A percentile compares a stretch with the other conserved stretches of the same genome.
Evolutionary conservation across 2,329 filamentous ascomycete genomes (phyloP).

Genomic region (Nannizziopsis barbatae): DNA sequence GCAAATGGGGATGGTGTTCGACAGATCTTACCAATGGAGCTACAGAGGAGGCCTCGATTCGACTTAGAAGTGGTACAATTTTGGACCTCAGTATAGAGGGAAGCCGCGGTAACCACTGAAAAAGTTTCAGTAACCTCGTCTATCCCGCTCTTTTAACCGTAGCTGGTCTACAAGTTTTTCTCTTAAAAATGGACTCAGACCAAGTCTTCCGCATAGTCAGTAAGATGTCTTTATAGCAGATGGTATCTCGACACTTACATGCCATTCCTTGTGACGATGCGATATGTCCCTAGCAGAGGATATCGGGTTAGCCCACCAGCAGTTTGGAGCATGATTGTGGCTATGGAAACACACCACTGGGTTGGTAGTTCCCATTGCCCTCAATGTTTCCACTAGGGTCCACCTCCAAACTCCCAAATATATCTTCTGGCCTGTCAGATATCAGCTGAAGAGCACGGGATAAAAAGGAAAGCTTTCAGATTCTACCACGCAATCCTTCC

Average conservation of each 20-base stretch:
- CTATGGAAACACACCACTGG: conserved; percentile 37
- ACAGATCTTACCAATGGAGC: too few species aligned
- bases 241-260: conserved; percentile 34
- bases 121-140: background rate
- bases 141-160: conserved; percentile 22
- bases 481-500: conserved; percentile 50
- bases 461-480: background rate
- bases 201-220: conserved; percentile 28
- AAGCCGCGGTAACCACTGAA: too few species aligned
- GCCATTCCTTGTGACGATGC: conserved; percentile 49
- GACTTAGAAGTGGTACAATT: too few species aligned
- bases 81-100: too few species aligned
- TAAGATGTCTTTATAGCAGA: background rate
- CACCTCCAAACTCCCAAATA: conserved; percentile 54
- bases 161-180: conserved; percentile 41
- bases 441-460: background rate
- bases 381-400: conserved; percentile 48
- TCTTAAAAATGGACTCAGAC: conserved; percentile 39
- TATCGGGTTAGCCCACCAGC: background rate
- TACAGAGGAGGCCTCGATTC: too few species aligned
- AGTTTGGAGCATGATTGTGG: background rate
- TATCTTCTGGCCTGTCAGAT: conserved; percentile 46
- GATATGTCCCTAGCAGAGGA: conserved; percentile 41
- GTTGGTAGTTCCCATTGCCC: conserved; percentile 47
- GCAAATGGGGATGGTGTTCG: too few species aligned